Conservation (phyloP, 1,284 basidiomycete genomes). For the Sanghuangporus weigelae region DNA sequence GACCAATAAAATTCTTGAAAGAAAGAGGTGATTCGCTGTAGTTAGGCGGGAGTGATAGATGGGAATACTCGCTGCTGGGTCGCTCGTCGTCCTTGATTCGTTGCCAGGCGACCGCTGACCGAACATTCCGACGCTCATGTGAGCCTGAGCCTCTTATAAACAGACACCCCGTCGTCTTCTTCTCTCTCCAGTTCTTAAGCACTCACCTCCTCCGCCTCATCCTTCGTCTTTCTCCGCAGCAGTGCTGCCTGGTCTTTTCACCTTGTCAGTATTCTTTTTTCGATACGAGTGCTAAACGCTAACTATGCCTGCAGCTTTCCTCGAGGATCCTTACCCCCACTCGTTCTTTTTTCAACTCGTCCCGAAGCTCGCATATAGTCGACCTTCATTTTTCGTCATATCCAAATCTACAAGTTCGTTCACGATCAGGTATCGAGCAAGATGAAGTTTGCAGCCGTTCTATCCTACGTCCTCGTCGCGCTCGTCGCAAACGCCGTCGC, state of each 20-base stretch:
- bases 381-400: constrained; percentile 17
- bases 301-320: constrained; percentile 14
- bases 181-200: constrained; percentile 19
- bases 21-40: background rate
- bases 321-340: constrained; percentile 30
- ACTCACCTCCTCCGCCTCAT: constrained; percentile 20
- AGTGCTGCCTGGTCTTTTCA: constrained; percentile 30
- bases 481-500: constrained; percentile 30
- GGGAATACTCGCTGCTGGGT: background rate
- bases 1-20: background rate
- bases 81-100: background rate
- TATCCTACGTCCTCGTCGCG: constrained; percentile 40
- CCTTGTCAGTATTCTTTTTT: constrained; percentile 22
- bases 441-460: constrained; percentile 47
- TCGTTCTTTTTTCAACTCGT: constrained; percentile 31
- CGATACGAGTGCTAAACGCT: background rate
- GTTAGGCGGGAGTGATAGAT: background rate
- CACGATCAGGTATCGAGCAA: constrained; percentile 19
- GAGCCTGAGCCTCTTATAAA: constrained; percentile 13
- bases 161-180: constrained; percentile 12
- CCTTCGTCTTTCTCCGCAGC: constrained; percentile 28
- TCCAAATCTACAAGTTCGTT: background rate
- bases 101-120: constrained; percentile 17
- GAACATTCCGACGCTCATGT: constrained; percentile 14
- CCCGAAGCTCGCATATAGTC: constrained; percentile 33